These are phyloP conservation scores for Dictyostelium brefeldianum DNA, from an alignment of 78 protist genomes.

Conservation along the genomic window DNA sequence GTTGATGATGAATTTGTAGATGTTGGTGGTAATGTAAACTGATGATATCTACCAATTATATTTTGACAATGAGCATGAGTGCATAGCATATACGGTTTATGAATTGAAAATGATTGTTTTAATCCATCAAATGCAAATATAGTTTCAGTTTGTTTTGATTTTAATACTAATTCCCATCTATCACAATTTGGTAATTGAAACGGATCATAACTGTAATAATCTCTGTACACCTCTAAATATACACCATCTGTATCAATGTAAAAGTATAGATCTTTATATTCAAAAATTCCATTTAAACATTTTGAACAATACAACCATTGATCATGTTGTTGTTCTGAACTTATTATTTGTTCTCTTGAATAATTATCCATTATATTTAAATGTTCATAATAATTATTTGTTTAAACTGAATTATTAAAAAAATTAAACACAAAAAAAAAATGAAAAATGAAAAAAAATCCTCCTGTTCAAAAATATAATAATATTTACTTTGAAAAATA, in stretches of 20 bases:
- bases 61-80: background rate
- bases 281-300: background rate
- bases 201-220: background rate
- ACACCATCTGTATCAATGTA: constrained; percentile 18
- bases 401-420: no score
- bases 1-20: background rate
- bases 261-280: background rate
- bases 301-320: background rate
- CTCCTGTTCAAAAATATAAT: no score
- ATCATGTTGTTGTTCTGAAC: background rate
- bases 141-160: background rate
- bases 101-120: background rate
- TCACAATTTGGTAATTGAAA: background rate
- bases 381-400: no score
- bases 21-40: background rate
- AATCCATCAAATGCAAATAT: background rate
- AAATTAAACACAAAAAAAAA: no score
- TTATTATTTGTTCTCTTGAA: no score
- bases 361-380: no score
- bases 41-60: background rate
- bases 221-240: background rate
- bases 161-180: background rate
- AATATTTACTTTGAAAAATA: no score
- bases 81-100: background rate
- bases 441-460: no score